These are phyloP conservation scores for Dictyostelium brefeldianum DNA, from an alignment of 78 protist species.

Conservation along the genomic window DNA sequence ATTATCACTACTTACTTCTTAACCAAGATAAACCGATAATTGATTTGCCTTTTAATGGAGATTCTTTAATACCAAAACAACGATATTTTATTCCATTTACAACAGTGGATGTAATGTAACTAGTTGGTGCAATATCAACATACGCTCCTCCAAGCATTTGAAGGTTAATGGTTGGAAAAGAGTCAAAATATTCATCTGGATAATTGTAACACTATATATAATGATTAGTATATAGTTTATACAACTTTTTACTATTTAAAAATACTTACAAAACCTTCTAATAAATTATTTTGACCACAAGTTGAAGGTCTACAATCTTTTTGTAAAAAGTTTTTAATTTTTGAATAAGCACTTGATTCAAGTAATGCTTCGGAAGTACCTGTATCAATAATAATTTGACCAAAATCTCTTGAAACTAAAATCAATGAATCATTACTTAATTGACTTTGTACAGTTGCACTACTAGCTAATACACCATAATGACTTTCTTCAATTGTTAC, in stretches of 20 bases:
- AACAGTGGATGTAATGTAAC: conserved; percentile 4
- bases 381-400: conserved; percentile 53
- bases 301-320: conserved; percentile 18
- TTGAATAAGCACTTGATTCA: not conserved
- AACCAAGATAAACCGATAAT: conserved; percentile 76
- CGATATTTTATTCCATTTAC: conserved; percentile 18
- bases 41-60: conserved; percentile 36
- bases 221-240: no score
- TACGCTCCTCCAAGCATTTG: conserved; percentile 41
- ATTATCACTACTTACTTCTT: conserved; percentile 72
- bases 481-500: conserved; percentile 40
- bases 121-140: conserved; percentile 9
- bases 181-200: not conserved
- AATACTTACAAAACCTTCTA: conserved; percentile 58
- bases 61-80: conserved; percentile 56
- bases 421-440: not conserved
- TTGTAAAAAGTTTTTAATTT: not conserved
- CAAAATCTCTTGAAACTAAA: conserved; percentile 50
- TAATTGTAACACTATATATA: conserved; percentile 20
- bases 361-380: conserved; percentile 59
- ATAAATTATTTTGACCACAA: conserved; percentile 41
- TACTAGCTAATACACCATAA: conserved; percentile 36
- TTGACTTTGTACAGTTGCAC: not conserved
- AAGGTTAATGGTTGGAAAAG: conserved; percentile 41
- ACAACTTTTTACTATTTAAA: not conserved